A percentile compares a stretch with the other conserved stretches of the same genome.
Evolutionary conservation across 192 early-diverging fungal species (phyloP).

Genomic region (Obelidium mucronatum): DNA sequence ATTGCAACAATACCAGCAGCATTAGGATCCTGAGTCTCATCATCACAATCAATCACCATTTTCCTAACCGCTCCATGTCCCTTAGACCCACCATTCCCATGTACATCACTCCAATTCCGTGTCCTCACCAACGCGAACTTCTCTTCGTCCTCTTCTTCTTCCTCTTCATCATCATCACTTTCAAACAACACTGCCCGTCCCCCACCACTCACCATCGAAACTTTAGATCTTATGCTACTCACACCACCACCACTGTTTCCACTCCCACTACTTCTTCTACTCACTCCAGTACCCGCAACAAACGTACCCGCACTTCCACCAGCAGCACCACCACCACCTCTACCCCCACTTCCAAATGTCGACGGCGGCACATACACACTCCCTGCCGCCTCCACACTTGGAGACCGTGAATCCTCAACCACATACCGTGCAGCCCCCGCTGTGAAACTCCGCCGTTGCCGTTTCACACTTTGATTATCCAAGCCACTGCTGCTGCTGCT

Average conservation of each 20-base stretch:
- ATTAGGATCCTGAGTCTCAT: no score
- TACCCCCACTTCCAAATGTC: background rate
- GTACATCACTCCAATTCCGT: background rate
- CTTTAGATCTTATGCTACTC: background rate
- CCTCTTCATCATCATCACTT: background rate
- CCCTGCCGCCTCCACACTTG: background rate
- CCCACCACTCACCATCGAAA: background rate
- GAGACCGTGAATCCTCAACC: conserved; percentile 9
- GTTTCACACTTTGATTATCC: background rate
- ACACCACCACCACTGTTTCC: background rate
- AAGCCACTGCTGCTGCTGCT: no score
- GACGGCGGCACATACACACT: background rate
- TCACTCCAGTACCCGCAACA: background rate
- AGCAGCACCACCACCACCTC: background rate
- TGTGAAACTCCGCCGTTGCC: background rate
- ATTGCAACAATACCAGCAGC: background rate
- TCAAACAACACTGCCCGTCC: background rate
- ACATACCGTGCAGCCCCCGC: background rate
- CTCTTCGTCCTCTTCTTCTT: background rate
- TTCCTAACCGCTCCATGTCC: no score
- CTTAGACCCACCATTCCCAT: no score
- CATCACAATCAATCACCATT: no score
- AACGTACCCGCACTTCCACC: background rate
- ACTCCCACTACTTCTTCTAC: background rate
- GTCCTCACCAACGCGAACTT: background rate